Evolutionary conservation across 106 monocot species (phyloP), one percentile per base, ranked within the genome.

Genomic region (Acorus calamus): DNA sequence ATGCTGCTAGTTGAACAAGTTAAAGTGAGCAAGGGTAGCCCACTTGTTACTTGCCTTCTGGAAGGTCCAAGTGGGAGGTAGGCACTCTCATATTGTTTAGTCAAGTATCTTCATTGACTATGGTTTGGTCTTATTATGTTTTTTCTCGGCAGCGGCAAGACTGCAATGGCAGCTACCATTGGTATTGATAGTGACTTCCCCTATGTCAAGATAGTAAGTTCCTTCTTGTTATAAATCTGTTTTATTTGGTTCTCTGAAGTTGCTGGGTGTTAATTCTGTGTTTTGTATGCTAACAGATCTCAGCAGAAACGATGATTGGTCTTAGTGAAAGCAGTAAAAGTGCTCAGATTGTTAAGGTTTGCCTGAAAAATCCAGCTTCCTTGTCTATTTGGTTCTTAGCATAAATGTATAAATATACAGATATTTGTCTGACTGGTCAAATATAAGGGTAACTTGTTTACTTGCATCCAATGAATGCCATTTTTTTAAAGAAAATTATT

Each of bases 111-210:
- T 69, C 10, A 69, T 60, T 43, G 14, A 4, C 53, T 8, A 69
- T 65, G 11, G 53, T 56, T 59, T 42, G 56, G 8, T 12, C 47
- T 13, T 64, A 10, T 73, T 56, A 54, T 63, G 14, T 4, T 4
- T 57, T 11, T 57, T 56, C 5, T 74, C 83, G 49, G 43, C 75
- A 96, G 96, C 88, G 96, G 96, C 52, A 96, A 96, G 73, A 77
- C 91, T 57, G 84, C 96, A 3, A 78, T 91, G 83, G 87, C 96
- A 65, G 87, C 85, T 63, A 80, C 87, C 56, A 69, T 91, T 67
- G 91, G 87, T 59, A 87, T 96, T 65, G 80, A 96, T 54, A 96
- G 96, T 75, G 87, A 96, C 59, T 96, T 96, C 58, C 77, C 96
- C 11, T 96, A 80, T 65, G 96, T 91, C 50, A 96, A 96, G 72